A percentile compares a stretch with the other conserved stretches of the same genome.
phyloP scores from a whole-genome alignment of 2,329 filamentous ascomycete genomes.

The Trichoderma oligosporum region DNA sequence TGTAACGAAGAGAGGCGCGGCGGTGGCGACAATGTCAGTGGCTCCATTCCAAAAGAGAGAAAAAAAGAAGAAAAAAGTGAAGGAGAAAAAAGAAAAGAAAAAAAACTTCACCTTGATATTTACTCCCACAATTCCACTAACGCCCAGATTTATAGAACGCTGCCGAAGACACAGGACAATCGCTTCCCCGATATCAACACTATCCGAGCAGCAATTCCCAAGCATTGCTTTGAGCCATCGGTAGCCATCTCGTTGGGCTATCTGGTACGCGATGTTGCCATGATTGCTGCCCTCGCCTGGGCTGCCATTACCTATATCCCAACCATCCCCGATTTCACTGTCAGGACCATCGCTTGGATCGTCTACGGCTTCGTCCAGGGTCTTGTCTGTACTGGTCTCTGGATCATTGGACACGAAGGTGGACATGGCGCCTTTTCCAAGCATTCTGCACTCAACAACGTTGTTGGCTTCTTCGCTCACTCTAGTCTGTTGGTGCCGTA shows the following conservation, averaged over 20 bases:
- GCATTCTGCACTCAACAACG: constrained; percentile 54
- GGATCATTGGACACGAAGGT: constrained; percentile 69
- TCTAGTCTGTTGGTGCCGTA: constrained; percentile 64
- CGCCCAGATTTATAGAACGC: constrained; percentile 7
- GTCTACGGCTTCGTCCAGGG: constrained; percentile 62
- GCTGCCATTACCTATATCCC: constrained; percentile 53
- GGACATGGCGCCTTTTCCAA: constrained; percentile 66
- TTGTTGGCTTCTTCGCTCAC: constrained; percentile 62
- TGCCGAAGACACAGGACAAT: constrained; percentile 13
- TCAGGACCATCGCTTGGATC: constrained; percentile 23
- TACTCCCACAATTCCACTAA: too few relatives aligned
- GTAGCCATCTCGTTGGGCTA: constrained; percentile 34
- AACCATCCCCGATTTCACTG: constrained; percentile 38
- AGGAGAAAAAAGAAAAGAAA: neutral
- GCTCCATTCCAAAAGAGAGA: neutral
- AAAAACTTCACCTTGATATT: neutral
- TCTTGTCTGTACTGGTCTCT: constrained; percentile 63
- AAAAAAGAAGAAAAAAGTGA: neutral
- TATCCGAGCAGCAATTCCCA: constrained; percentile 46
- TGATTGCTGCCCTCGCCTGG: constrained; percentile 47
- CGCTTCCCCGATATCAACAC: constrained; percentile 19
- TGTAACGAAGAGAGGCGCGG: constrained; percentile 12
- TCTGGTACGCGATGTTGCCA: constrained; percentile 52
- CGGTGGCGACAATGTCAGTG: constrained; percentile 14
- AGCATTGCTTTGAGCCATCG: constrained; percentile 54